Percentiles rank a stretch among this genome's conserved stretches.
phyloP scores from a whole-genome alignment of 139 green algal genomes.

The Micractinium conductrix region DNA sequence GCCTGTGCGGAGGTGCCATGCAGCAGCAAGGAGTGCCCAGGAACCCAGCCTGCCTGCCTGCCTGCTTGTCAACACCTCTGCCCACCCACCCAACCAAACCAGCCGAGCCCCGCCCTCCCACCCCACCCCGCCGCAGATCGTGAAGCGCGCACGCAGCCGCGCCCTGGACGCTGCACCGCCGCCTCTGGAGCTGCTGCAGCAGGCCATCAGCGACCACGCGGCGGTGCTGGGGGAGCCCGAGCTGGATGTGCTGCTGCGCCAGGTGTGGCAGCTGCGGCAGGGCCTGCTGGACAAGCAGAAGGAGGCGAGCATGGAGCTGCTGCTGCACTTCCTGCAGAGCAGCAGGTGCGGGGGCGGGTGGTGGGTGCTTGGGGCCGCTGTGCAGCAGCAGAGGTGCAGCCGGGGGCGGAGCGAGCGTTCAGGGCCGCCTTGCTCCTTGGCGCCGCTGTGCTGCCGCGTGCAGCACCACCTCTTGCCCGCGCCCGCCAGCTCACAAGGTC shows the following conservation, averaged over 20 bases:
- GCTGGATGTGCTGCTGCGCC: slow-evolving; percentile 63
- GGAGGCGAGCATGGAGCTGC: slow-evolving; percentile 68
- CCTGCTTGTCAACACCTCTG: too few relatives aligned
- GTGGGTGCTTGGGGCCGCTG: background rate
- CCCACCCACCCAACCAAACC: too few relatives aligned
- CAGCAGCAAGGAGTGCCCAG: too few relatives aligned
- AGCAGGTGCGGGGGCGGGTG: slow-evolving; percentile 48
- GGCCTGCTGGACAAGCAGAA: slow-evolving; percentile 60
- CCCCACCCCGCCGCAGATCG: background rate
- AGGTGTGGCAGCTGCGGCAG: slow-evolving; percentile 56
- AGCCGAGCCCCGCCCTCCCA: background rate
- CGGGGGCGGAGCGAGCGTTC: too few relatives aligned
- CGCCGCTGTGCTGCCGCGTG: background rate
- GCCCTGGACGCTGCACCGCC: background rate
- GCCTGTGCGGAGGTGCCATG: too few relatives aligned
- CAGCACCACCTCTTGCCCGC: background rate
- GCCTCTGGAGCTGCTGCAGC: slow-evolving; percentile 40
- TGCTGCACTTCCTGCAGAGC: slow-evolving; percentile 82
- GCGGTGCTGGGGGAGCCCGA: slow-evolving; percentile 20
- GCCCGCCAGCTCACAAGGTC: background rate
- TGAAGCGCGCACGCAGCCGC: slow-evolving; percentile 6
- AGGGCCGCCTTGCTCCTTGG: too few relatives aligned
- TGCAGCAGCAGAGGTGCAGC: too few relatives aligned
- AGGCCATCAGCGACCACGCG: background rate
- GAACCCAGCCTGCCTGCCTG: too few relatives aligned